A percentile compares a stretch with the other conserved stretches of the same genome.
These are phyloP conservation scores for Ascocoryne sarcoides DNA, from an alignment of 2,329 filamentous ascomycete species.

Conservation along the genomic window DNA sequence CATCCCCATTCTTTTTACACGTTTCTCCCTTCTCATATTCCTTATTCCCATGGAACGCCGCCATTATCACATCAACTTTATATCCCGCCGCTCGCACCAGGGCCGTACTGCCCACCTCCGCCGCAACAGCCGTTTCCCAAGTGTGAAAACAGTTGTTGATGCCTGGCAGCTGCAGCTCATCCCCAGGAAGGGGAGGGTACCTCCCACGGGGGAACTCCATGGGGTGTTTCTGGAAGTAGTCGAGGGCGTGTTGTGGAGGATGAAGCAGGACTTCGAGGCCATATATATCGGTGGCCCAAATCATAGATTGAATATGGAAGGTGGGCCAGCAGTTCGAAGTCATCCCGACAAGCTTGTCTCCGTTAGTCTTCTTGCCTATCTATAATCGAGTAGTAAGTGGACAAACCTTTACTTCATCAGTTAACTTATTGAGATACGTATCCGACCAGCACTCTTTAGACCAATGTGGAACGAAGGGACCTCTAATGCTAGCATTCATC, in stretches of 20 bases:
- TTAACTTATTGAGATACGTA: conserved; percentile 19
- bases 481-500: conserved; percentile 25
- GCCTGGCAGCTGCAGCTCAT: conserved; percentile 8
- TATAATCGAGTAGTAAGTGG: neutral
- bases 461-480: conserved; percentile 25
- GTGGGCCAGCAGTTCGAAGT: conserved; percentile 21
- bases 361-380: conserved; percentile 5
- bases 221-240: conserved; percentile 5
- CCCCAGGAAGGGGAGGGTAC: neutral
- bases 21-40: conserved; percentile 8
- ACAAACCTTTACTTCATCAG: conserved; percentile 22
- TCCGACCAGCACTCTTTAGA: conserved; percentile 23
- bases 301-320: conserved; percentile 26
- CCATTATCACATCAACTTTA: conserved; percentile 22
- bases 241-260: conserved; percentile 10
- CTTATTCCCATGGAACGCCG: conserved; percentile 15
- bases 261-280: conserved; percentile 21
- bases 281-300: conserved; percentile 23
- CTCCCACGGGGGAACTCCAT: conserved; percentile 8
- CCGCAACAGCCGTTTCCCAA: conserved; percentile 16
- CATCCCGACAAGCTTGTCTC: conserved; percentile 24
- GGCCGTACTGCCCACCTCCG: conserved; percentile 17
- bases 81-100: conserved; percentile 21
- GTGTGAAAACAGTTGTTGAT: conserved; percentile 23
- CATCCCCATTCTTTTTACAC: conserved; percentile 14